Base-by-base conservation (phyloP, 495 filamentous ascomycete species). In the Xylaria palmicola region DNA sequence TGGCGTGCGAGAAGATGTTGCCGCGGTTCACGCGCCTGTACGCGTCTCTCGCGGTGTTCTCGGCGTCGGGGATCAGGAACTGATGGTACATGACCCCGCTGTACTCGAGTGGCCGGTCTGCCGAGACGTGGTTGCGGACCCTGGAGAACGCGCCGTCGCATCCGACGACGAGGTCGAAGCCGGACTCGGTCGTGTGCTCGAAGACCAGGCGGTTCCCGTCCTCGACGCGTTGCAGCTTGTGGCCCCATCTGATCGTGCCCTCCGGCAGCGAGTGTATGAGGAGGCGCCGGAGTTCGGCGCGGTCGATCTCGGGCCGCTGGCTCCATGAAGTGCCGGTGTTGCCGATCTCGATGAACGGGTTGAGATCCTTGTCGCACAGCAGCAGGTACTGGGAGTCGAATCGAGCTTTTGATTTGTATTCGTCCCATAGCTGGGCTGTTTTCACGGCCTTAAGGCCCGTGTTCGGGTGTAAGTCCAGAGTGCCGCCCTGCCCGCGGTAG, bases 391-490 rank as follows among this genome's bases (percentile, higher is more conserved):
- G 78, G 45, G 77, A 75, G 39, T 80, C 81, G 59, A 74, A 79
- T 8, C 79, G 75, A 1, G 78, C 75, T 7, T 75, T 44, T 26
- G 63, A 60, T 20, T 76, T 48, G 66, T 84, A 86, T 24, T 77
- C 59, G 6, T 76, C 73, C 41, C 70, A 77, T 32, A 88, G 73
- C 26, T 78, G 77, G 26, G 79, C 80, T n/a, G 73, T 71, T 44
- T 78, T 70, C 45, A 88, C 62, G 19, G 83, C 84, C 4, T 69
- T 62, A 13, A 83, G 75, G 12, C 85, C 85, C 20, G 77, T 79
- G 0, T 68, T 65, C 4, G 62, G 63, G 60, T 86, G 83, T 13
- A 88, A 70, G 56, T 87, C 85, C 9, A 87, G 75, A 0, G 75
- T 81, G 44, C 84, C 83, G 30, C 82, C 83, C 68, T 79, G 78